These are phyloP conservation scores for Nannochloropsis salina DNA, from an alignment of 108 stramenopile genomes.

Conservation along the genomic window DNA sequence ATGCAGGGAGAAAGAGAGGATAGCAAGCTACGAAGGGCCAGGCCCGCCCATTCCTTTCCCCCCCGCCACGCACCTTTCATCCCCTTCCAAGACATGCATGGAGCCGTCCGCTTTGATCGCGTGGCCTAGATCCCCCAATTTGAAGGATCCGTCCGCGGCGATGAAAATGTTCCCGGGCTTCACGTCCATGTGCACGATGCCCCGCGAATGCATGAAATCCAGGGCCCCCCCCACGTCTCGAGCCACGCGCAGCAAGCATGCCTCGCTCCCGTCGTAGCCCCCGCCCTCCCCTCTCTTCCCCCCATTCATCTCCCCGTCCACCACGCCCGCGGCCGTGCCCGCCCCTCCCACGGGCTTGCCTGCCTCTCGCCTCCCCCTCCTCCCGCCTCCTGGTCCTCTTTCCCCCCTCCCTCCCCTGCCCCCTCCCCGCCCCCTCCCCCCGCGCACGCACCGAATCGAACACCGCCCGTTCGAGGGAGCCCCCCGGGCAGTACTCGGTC, in stretches of 20 bases:
- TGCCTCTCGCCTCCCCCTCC: no score
- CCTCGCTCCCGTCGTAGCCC: neutral
- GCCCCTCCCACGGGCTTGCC: no score
- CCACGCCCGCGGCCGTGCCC: no score
- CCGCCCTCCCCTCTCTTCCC: no score
- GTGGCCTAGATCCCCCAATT: neutral
- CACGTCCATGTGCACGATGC: constrained; percentile 4
- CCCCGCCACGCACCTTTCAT: neutral
- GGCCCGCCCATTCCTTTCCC: no score
- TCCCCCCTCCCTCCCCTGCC: no score
- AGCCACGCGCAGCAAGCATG: neutral
- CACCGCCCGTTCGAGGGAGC: neutral
- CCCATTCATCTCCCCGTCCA: no score
- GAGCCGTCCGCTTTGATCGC: neutral
- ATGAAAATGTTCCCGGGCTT: neutral
- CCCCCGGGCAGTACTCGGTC: neutral
- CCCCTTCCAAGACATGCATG: neutral
- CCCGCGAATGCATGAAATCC: neutral
- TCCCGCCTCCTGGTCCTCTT: no score
- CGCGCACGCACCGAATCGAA: neutral
- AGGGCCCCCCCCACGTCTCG: neutral
- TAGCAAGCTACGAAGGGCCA: neutral
- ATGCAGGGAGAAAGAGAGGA: neutral
- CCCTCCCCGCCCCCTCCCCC: neutral
- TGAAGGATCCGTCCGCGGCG: neutral